These are phyloP conservation scores for Fusarium heterosporum DNA, from an alignment of 2,329 filamentous ascomycete species.

Conservation along the genomic window DNA sequence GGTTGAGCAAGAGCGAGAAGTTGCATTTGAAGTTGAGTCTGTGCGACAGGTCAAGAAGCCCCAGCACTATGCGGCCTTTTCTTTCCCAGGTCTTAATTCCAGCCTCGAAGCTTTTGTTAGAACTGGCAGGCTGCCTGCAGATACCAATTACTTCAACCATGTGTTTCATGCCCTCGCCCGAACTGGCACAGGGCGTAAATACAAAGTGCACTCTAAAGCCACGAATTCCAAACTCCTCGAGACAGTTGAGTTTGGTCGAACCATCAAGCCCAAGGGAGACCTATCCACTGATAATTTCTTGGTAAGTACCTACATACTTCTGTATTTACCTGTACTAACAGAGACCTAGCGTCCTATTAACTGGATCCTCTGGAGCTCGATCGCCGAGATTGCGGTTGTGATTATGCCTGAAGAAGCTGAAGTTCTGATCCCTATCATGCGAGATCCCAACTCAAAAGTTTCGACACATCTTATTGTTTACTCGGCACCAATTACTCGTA, in stretches of 20 bases:
- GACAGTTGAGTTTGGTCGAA: constrained; percentile 47
- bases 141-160: constrained; percentile 51
- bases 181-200: constrained; percentile 53
- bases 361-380: constrained; percentile 69
- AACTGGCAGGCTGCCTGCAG: constrained; percentile 58
- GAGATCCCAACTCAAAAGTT: constrained; percentile 17
- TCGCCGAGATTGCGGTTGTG: constrained; percentile 62
- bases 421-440: constrained; percentile 60
- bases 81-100: constrained; percentile 60
- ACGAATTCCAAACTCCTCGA: constrained; percentile 47
- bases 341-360: constrained; percentile 60
- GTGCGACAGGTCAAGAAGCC: constrained; percentile 67
- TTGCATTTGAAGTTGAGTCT: constrained; percentile 67
- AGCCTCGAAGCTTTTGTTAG: constrained; percentile 61
- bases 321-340: constrained; percentile 10
- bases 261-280: constrained; percentile 39
- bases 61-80: constrained; percentile 54
- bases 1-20: constrained; percentile 68
- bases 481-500: constrained; percentile 59
- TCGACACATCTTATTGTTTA: constrained; percentile 62
- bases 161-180: constrained; percentile 49
- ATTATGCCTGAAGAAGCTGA: constrained; percentile 73
- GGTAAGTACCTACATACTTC: constrained; percentile 15
- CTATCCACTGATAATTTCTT: constrained; percentile 41
- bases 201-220: constrained; percentile 39